phyloP scores from a whole-genome alignment of 805 yeast species.

The Candida nitratophila region DNA sequence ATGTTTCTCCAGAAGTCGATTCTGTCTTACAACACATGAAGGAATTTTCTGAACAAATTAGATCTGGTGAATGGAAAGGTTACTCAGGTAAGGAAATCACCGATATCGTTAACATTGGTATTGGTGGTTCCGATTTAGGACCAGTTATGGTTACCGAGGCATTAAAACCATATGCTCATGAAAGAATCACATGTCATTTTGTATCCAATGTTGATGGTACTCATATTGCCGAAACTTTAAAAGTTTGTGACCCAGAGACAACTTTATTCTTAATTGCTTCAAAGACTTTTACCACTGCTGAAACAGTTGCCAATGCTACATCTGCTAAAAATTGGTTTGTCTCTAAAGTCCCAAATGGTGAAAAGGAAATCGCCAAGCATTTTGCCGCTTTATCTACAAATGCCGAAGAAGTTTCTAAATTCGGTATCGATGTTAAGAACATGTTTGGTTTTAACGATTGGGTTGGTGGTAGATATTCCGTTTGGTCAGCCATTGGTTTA shows the following conservation, averaged over 20 bases:
- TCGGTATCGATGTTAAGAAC: conserved; percentile 95
- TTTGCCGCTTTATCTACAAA: conserved; percentile 96
- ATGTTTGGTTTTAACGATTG: conserved; percentile 98
- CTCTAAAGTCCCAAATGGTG: conserved; percentile 51
- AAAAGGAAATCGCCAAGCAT: conserved; percentile 84
- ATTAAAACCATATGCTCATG: conserved; percentile 78
- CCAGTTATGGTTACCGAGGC: conserved; percentile 99
- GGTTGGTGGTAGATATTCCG: conserved; percentile 99
- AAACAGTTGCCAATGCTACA: conserved; percentile 93
- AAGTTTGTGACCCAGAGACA: conserved; percentile 76
- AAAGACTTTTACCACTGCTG: conserved; percentile 98
- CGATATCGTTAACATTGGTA: conserved; percentile 95
- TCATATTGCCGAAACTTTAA: conserved; percentile 86
- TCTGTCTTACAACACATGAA: conserved; percentile 91
- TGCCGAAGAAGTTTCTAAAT: conserved; percentile 82
- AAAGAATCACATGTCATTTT: conserved; percentile 74
- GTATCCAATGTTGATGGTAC: conserved; percentile 99
- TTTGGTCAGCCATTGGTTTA: conserved; percentile 98
- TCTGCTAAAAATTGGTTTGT: conserved; percentile 95
- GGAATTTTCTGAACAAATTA: conserved; percentile 83
- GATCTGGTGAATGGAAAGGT: conserved; percentile 96
- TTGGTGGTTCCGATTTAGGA: conserved; percentile 98
- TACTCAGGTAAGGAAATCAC: conserved; percentile 92
- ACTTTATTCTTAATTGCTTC: conserved; percentile 91
- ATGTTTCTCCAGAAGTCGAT: conserved; percentile 90